Evolutionary conservation across 2,329 filamentous ascomycete genomes (phyloP), one percentile per base, ranked within the genome.

Genomic region (Cladophialophora psammophila): DNA sequence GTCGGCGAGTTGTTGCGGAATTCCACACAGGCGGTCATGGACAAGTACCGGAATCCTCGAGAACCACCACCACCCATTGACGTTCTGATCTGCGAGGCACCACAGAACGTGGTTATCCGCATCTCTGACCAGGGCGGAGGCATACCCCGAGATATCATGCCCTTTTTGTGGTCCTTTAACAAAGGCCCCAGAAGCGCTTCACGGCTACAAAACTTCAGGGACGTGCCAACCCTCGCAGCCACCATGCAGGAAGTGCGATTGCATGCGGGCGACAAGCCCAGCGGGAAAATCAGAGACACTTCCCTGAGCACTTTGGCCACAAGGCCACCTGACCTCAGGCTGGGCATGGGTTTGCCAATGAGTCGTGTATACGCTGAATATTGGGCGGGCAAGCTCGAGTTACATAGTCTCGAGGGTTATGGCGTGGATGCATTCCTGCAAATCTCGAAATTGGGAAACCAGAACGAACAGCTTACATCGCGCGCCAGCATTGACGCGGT

Each of bases 321-420:
- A 65, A 86, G 95, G 40, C 92, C 93, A 18, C 94, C 95, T 0
- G 91, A 97, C 76, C 82, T 98, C 68, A 87, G 93, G 10, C 84
- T 99, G 1, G 95, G 95, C 3, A 96, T 99, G 86, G 95, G 95
- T 1, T 80, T 99, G 60, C 95, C 95, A 0, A 89, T 99, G 80
- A 97, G 94, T 74, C 88, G 93, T 69, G 92, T 98, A 2, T 99
- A 98, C 78, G 93, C 94, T 34, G 94, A 98, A 79, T 98, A 98
- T 79, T 99, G 95, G 95, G 95, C 95, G 2, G 95, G 95, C 31
- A 95, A 88, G 74, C 82, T 99, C 8, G 91, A 97, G 74, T 79
- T 98, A 66, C 94, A 98, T 77, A 97, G 91, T 75, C 82, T 99
- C 7, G 94, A 97, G 76, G 96, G 95, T 0, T 98, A 97, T 77